These are phyloP conservation scores for Colletotrichum phormii DNA, from an alignment of 2,329 filamentous ascomycete genomes.

Conservation along the genomic window DNA sequence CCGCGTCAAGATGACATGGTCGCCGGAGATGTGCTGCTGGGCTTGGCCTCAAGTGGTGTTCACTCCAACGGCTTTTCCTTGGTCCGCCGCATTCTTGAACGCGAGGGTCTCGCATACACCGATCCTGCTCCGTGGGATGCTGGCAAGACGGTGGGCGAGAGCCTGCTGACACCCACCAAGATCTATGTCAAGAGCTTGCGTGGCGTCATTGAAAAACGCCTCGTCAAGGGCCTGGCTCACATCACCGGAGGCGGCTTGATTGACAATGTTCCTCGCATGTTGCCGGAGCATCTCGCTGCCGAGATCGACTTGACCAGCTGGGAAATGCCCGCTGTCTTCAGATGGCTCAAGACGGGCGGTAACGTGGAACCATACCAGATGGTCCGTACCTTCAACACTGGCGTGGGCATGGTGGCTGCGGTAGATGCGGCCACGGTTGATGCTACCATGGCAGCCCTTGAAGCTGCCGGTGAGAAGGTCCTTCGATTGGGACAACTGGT, in stretches of 20 bases:
- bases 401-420: conserved; percentile 92
- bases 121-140: conserved; percentile 82
- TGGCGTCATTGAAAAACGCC: conserved; percentile 67
- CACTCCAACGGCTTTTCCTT: conserved; percentile 99
- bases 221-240: conserved; percentile 93
- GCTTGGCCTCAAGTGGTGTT: conserved; percentile 85
- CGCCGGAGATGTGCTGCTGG: conserved; percentile 86
- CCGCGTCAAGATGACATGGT: conserved; percentile 82
- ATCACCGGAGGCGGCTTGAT: conserved; percentile 94
- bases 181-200: conserved; percentile 93
- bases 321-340: conserved; percentile 82
- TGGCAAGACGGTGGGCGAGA: conserved; percentile 74
- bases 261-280: conserved; percentile 95
- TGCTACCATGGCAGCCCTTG: conserved; percentile 69
- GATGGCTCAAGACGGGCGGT: conserved; percentile 83
- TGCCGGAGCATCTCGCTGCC: conserved; percentile 82
- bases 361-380: conserved; percentile 83
- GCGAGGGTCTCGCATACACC: conserved; percentile 76
- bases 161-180: conserved; percentile 87
- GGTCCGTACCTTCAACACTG: conserved; percentile 93
- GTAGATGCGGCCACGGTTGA: conserved; percentile 75
- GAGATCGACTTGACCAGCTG: conserved; percentile 83
- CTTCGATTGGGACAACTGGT: conserved; percentile 80
- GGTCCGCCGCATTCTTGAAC: conserved; percentile 88
- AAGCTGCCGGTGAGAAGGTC: conserved; percentile 79